These are phyloP conservation scores for Magnolia sinica DNA, from an alignment of 164 flowering plant species.

Conservation along the genomic window DNA sequence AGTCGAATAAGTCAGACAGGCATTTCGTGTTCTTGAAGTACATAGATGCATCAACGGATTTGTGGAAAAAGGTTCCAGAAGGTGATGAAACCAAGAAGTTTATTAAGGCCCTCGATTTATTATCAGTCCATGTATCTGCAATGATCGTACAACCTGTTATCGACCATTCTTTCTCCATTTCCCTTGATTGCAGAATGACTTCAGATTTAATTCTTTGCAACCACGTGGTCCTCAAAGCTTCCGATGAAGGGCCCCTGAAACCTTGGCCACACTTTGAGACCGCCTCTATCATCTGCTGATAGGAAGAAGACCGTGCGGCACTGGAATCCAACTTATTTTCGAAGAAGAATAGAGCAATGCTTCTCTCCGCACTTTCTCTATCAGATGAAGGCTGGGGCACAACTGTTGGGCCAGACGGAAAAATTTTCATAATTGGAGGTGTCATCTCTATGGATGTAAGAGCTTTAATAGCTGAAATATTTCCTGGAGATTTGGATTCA, in stretches of 20 bases:
- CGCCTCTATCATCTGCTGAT: conserved; percentile 80
- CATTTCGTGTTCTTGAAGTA: conserved; percentile 67
- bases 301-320: conserved; percentile 79
- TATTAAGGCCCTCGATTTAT: conserved; percentile 75
- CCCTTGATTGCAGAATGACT: conserved; percentile 59
- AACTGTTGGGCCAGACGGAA: conserved; percentile 34
- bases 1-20: conserved; percentile 72
- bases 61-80: conserved; percentile 81
- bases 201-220: conserved; percentile 75
- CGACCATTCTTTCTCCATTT: conserved; percentile 77
- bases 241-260: conserved; percentile 69
- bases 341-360: conserved; percentile 82
- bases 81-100: conserved; percentile 91
- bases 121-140: conserved; percentile 92
- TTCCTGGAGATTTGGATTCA: conserved; percentile 45
- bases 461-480: conserved; percentile 31
- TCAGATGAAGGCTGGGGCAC: conserved; percentile 35
- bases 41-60: conserved; percentile 78
- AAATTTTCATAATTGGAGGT: conserved; percentile 37
- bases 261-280: conserved; percentile 68
- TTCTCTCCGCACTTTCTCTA: conserved; percentile 74
- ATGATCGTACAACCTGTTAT: conserved; percentile 85
- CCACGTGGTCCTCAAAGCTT: conserved; percentile 68
- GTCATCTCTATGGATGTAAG: conserved; percentile 32
- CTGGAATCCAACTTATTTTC: conserved; percentile 84